Percentiles rank a stretch among this genome's conserved stretches.
These are phyloP conservation scores for Conticribra guillardii DNA, from an alignment of 108 stramenopile species.

Conservation along the genomic window DNA sequence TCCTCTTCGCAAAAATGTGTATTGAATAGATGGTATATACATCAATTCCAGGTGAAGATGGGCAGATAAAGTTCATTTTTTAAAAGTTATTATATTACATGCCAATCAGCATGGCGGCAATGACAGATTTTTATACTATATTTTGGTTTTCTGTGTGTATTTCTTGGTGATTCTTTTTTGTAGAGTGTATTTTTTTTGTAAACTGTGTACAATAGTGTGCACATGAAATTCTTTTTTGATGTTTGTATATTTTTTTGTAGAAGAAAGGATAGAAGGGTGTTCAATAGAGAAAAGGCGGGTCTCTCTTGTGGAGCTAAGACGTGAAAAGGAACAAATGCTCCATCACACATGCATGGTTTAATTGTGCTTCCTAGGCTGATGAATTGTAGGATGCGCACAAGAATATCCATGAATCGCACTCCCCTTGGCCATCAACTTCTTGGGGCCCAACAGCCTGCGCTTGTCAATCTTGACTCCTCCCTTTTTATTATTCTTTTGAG, in stretches of 20 bases:
- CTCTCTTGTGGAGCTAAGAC: not conserved
- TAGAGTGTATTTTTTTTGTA: not conserved
- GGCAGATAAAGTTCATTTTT: no score
- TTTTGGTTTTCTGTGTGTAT: not conserved
- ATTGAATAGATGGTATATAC: no score
- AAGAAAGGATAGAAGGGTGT: not conserved
- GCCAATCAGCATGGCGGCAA: no score
- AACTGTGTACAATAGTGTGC: slow-evolving; percentile 1
- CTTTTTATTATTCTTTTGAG: no score
- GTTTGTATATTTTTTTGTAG: slow-evolving; percentile 11
- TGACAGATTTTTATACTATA: no score
- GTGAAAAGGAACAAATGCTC: not conserved
- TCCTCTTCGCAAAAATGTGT: no score
- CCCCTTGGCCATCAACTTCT: slow-evolving; percentile 33
- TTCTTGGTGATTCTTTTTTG: not conserved
- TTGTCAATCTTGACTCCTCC: no score
- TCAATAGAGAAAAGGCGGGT: not conserved
- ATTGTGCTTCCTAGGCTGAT: slow-evolving; percentile 44
- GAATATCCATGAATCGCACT: no score
- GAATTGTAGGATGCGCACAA: slow-evolving; percentile 18
- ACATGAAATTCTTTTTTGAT: slow-evolving; percentile 3
- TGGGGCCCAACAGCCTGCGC: no score
- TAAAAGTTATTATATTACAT: no score
- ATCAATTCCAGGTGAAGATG: no score
- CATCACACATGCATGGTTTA: not conserved